Evolutionary conservation across 345 rosid species (phyloP), one percentile per base, ranked within the genome.

Genomic region (Aurinia saxatilis): DNA sequence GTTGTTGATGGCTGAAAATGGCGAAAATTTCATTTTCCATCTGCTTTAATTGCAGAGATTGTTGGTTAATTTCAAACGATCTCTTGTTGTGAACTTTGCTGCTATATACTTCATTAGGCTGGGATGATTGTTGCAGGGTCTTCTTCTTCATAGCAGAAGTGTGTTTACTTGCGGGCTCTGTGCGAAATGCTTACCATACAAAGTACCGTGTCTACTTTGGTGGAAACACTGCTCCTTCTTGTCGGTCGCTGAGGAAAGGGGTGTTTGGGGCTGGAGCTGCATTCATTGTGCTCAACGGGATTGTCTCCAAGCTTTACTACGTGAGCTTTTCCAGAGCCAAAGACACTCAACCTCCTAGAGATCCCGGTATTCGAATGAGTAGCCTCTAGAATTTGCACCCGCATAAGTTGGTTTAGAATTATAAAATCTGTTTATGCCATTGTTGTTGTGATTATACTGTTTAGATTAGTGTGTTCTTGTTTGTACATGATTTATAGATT

Each of bases 181-280:
- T 87, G 34, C 66, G 84, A 21, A 93, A 87, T 18, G 97, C 97
- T 5, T 84, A 90, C 76, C 96, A 90, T 76, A 81, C 97, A 76
- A 90, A 75, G 59, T 90, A 82, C 77, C 76, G 76, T 33, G 63
- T 63, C 7, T 30, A 67, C 58, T 49, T 79, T 27, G 50, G 75
- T 0, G n/a, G n/a, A n/a, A 63, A 42, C 25, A 9, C 52, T 1
- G 33, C 79, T 2, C 75, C 70, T 6, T 72, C 96, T 7, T 93
- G 96, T 60, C 48, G 72, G 57, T 62, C 66, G 10, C 11, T 92
- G 63, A 84, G 97, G 57, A 92, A 90, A 74, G 95, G 98, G 1
- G 77, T 89, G 19, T 89, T 89, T 37, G 93, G 89, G 1, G 86
- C 96, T n/a, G 95, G 91, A 62, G 98, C 98, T 40, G 93, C 98